Evolutionary conservation across 2,329 filamentous ascomycete genomes (phyloP).

Genomic region (Penicillium sp.): DNA sequence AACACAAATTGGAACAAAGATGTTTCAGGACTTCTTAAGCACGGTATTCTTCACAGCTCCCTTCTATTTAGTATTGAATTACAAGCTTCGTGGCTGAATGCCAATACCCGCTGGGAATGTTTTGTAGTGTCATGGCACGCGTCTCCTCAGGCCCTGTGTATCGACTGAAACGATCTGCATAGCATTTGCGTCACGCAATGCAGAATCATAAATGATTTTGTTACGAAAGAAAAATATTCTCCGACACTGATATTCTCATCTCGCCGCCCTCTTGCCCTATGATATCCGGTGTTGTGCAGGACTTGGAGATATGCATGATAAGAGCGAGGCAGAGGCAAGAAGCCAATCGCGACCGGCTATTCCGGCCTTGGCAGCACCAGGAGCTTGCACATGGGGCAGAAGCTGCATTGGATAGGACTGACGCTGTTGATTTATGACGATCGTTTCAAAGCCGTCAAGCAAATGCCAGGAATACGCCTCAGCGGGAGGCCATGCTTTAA

Average conservation of each 20-base stretch:
- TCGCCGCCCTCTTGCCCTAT: background rate
- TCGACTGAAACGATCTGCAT: conserved; percentile 20
- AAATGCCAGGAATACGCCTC: conserved; percentile 19
- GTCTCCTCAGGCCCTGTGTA: conserved; percentile 16
- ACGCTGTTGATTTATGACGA: conserved; percentile 1
- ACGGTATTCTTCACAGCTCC: background rate
- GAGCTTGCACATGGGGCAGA: conserved; percentile 1
- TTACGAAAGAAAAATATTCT: background rate
- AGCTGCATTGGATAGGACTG: background rate
- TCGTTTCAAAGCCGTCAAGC: conserved; percentile 10
- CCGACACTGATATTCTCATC: background rate
- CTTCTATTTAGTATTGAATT: background rate
- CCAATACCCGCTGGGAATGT: conserved; percentile 12
- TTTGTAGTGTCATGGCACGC: conserved; percentile 10
- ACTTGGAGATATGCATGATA: conserved; percentile 11
- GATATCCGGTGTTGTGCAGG: conserved; percentile 8
- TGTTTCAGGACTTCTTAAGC: background rate
- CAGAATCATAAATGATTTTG: background rate
- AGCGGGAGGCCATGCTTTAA: conserved; percentile 3
- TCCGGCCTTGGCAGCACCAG: conserved; percentile 9
- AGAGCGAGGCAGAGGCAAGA: background rate
- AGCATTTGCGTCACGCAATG: conserved; percentile 8
- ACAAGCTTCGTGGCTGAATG: conserved; percentile 11
- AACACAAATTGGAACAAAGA: background rate
- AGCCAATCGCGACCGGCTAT: conserved; percentile 6